Conservation (phyloP, 345 rosid genomes). For the Bruguiera sexangula region DNA sequence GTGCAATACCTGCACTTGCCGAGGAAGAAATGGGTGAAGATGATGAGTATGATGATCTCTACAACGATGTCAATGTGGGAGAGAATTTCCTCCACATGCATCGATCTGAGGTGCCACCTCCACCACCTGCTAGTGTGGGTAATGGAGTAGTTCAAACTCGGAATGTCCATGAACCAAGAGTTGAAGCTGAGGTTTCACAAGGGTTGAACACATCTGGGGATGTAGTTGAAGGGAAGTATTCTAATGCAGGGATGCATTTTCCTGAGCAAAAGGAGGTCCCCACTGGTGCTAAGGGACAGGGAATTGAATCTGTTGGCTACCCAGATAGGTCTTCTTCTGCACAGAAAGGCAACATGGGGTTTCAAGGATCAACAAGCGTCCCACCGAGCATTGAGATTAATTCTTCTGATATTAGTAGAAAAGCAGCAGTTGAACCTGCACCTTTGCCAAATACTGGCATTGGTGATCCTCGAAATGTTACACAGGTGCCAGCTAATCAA, state of each 20-base stretch:
- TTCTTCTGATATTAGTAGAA: constrained; percentile 48
- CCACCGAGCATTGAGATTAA: constrained; percentile 34
- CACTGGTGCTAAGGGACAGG: constrained; percentile 37
- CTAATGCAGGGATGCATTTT: constrained; percentile 33
- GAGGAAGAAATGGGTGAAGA: constrained; percentile 78
- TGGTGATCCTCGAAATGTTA: constrained; percentile 48
- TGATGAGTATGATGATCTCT: constrained; percentile 84
- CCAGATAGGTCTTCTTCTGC: constrained; percentile 43
- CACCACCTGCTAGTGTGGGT: constrained; percentile 31
- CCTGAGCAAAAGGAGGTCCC: constrained; percentile 32
- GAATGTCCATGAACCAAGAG: constrained; percentile 40
- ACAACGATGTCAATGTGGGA: constrained; percentile 84
- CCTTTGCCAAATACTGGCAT: constrained; percentile 43
- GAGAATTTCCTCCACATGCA: constrained; percentile 69
- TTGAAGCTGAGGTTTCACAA: constrained; percentile 35
- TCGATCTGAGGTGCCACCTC: constrained; percentile 42
- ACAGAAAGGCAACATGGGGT: constrained; percentile 44
- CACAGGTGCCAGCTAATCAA: constrained; percentile 54
- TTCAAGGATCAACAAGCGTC: constrained; percentile 44
- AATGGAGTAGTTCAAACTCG: constrained; percentile 37
- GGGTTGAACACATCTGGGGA: constrained; percentile 38
- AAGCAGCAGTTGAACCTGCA: constrained; percentile 44
- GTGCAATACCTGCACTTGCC: constrained; percentile 77
- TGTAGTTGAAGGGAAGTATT: constrained; percentile 46
- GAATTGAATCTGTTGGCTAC: constrained; percentile 45